Evolutionary conservation across 495 filamentous ascomycete genomes (phyloP).

Genomic region (Aspergillus ostianus): DNA sequence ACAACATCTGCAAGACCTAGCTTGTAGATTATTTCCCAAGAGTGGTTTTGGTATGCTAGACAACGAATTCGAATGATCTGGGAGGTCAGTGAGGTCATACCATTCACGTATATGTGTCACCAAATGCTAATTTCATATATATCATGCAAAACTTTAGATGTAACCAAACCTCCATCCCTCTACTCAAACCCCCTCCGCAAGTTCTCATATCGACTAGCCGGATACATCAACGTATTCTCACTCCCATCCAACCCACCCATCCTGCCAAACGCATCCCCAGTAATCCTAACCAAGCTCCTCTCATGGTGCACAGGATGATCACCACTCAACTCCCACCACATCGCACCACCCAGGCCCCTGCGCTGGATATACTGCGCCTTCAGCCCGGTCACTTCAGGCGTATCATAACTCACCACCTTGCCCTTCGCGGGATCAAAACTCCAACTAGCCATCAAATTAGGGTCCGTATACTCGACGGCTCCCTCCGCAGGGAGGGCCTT

Average conservation of each 20-base stretch:
- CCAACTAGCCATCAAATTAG: slow-evolving; percentile 15
- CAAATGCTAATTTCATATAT: too few relatives aligned
- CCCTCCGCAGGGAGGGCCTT: slow-evolving; percentile 53
- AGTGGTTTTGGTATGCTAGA: too few relatives aligned
- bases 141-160: too few relatives aligned
- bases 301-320: background rate
- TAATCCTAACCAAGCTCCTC: background rate
- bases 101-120: too few relatives aligned
- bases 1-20: too few relatives aligned
- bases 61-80: too few relatives aligned
- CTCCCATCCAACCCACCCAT: slow-evolving; percentile 1
- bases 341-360: slow-evolving; percentile 13
- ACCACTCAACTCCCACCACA: slow-evolving; percentile 20
- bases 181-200: slow-evolving; percentile 9
- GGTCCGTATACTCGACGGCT: slow-evolving; percentile 20
- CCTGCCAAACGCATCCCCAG: background rate
- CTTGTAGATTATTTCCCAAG: too few relatives aligned
- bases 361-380: slow-evolving; percentile 14
- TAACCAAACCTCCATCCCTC: too few relatives aligned
- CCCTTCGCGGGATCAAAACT: slow-evolving; percentile 5
- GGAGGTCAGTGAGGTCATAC: too few relatives aligned
- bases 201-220: slow-evolving; percentile 8
- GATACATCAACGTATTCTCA: slow-evolving; percentile 6
- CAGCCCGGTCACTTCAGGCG: slow-evolving; percentile 6
- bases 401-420: slow-evolving; percentile 18